Evolutionary conservation across 2,329 filamentous ascomycete genomes (phyloP).

Genomic region (Metarhizium anisopliae): DNA sequence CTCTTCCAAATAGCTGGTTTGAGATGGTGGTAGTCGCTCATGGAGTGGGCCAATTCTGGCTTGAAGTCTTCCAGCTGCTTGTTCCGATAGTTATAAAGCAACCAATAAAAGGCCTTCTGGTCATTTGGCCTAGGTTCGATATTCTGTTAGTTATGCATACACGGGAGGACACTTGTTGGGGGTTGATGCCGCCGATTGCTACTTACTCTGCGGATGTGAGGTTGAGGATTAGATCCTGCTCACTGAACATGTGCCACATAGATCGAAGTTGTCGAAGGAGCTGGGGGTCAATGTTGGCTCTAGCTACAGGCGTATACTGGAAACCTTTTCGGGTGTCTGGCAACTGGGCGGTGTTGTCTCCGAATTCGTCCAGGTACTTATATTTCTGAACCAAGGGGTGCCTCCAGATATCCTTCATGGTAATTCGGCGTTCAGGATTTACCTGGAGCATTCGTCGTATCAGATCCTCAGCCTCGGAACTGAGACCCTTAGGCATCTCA

Average conservation of each 20-base stretch:
- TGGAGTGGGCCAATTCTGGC: slow-evolving; percentile 69
- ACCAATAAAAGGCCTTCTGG: slow-evolving; percentile 87
- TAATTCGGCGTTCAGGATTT: slow-evolving; percentile 70
- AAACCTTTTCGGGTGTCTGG: slow-evolving; percentile 52
- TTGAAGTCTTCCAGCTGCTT: slow-evolving; percentile 83
- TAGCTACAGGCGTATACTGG: slow-evolving; percentile 46
- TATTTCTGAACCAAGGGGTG: slow-evolving; percentile 85
- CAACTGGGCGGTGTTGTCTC: slow-evolving; percentile 43
- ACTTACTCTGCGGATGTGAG: slow-evolving; percentile 58
- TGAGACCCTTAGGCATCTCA: slow-evolving; percentile 53
- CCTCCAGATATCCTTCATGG: slow-evolving; percentile 71
- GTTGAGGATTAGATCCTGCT: slow-evolving; percentile 60
- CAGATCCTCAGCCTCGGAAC: slow-evolving; percentile 63
- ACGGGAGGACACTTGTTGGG: background rate
- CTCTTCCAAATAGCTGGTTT: slow-evolving; percentile 48
- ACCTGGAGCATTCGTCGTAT: slow-evolving; percentile 71
- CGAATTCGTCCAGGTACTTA: slow-evolving; percentile 61
- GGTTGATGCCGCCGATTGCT: background rate
- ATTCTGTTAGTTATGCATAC: background rate
- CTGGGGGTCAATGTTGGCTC: slow-evolving; percentile 67
- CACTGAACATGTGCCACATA: slow-evolving; percentile 80
- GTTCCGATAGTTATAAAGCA: slow-evolving; percentile 73
- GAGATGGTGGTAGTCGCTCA: slow-evolving; percentile 85
- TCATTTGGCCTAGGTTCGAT: slow-evolving; percentile 59
- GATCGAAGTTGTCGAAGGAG: slow-evolving; percentile 79